Percentiles rank a stretch among this genome's conserved stretches.
phyloP scores from a whole-genome alignment of 2,329 filamentous ascomycete species.

The Chaetomiaceae sp. region DNA sequence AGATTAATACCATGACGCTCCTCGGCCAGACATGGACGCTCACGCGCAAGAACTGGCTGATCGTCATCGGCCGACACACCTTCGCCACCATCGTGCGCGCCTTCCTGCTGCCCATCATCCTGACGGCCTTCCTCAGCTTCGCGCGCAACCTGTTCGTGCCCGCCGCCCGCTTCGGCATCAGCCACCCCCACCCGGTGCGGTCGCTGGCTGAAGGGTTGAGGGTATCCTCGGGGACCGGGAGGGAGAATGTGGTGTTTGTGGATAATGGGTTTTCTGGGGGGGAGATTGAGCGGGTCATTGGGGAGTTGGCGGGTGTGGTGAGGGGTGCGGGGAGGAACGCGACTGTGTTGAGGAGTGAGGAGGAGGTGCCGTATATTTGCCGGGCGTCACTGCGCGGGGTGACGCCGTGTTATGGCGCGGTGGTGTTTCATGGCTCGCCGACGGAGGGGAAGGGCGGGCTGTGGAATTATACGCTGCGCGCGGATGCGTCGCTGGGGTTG shows the following conservation, averaged over 20 bases:
- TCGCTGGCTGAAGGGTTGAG: constrained; percentile 60
- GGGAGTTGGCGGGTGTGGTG: constrained; percentile 54
- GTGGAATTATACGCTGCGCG: constrained; percentile 85
- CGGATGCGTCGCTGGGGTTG: constrained; percentile 66
- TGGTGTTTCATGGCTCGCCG: constrained; percentile 70
- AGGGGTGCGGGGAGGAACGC: constrained; percentile 46
- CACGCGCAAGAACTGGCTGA: constrained; percentile 57
- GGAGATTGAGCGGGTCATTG: constrained; percentile 67
- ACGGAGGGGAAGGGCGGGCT: constrained; percentile 58
- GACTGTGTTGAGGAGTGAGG: constrained; percentile 24
- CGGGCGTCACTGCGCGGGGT: constrained; percentile 56
- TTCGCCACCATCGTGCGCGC: constrained; percentile 51
- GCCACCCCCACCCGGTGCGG: constrained; percentile 54
- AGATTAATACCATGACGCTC: constrained; percentile 44
- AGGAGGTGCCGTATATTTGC: constrained; percentile 44
- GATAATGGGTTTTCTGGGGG: constrained; percentile 67
- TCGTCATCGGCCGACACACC: constrained; percentile 51
- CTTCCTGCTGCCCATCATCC: constrained; percentile 53
- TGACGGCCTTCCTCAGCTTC: constrained; percentile 60
- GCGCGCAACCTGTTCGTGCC: constrained; percentile 80
- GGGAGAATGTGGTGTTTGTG: constrained; percentile 71
- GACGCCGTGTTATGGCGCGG: constrained; percentile 67
- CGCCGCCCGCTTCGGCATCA: constrained; percentile 70
- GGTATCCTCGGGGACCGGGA: constrained; percentile 48
- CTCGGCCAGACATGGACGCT: constrained; percentile 57